Evolutionary conservation across 2,329 filamentous ascomycete genomes (phyloP).

Genomic region (Fusarium mangiferae): DNA sequence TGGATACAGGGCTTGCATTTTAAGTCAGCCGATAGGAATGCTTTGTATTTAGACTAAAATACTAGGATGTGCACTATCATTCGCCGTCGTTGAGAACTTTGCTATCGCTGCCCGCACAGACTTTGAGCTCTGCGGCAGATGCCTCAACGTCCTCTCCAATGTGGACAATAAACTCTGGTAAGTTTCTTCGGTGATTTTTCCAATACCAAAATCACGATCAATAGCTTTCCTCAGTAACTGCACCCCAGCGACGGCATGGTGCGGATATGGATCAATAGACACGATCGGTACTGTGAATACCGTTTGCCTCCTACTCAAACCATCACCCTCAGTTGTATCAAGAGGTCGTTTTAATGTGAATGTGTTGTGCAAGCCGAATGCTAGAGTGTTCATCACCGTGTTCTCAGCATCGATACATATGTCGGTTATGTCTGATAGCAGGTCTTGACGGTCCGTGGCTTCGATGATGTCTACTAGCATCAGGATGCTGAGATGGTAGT

Average conservation of each 20-base stretch:
- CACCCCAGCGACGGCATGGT: conserved; percentile 47
- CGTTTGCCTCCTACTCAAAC: background rate
- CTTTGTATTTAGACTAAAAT: background rate
- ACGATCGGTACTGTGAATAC: conserved; percentile 43
- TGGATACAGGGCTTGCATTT: no score
- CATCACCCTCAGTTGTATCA: background rate
- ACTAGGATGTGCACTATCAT: background rate
- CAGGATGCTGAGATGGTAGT: conserved; percentile 48
- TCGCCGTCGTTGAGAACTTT: conserved; percentile 28
- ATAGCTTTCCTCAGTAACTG: conserved; percentile 46
- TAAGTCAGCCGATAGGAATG: background rate
- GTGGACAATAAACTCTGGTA: conserved; percentile 42
- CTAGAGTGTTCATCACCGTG: conserved; percentile 47
- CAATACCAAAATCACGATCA: conserved; percentile 41
- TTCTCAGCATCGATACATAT: conserved; percentile 44
- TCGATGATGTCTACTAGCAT: conserved; percentile 47
- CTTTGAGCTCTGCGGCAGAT: conserved; percentile 47
- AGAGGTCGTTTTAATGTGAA: conserved; percentile 30
- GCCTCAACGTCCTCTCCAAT: conserved; percentile 40
- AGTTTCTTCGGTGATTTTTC: conserved; percentile 43
- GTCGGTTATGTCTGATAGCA: conserved; percentile 40
- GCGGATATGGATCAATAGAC: conserved; percentile 48
- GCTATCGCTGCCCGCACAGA: conserved; percentile 45
- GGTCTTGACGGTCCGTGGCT: conserved; percentile 43
- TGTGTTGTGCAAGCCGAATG: conserved; percentile 46